Evolutionary conservation across 2,329 filamentous ascomycete species (phyloP).

Genomic region (Phaeoacremonium minimum): DNA sequence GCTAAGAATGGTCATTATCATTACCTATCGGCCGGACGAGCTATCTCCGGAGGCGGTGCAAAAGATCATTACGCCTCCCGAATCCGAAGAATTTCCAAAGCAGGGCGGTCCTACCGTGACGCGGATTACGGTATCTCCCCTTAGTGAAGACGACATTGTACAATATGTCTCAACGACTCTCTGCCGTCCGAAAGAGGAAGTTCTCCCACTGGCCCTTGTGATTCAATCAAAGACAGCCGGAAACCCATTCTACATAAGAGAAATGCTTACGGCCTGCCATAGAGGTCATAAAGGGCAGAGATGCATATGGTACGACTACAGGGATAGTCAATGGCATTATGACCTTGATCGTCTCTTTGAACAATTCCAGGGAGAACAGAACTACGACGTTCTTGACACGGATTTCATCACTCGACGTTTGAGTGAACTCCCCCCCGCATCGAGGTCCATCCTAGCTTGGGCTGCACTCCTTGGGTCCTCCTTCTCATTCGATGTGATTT

Average conservation of each 20-base stretch:
- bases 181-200: conserved; percentile 66
- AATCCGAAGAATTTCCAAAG: conserved; percentile 44
- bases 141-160: conserved; percentile 75
- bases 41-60: conserved; percentile 51
- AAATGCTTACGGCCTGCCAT: conserved; percentile 85
- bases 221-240: conserved; percentile 85
- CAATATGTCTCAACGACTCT: conserved; percentile 81
- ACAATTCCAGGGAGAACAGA: conserved; percentile 74
- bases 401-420: conserved; percentile 78
- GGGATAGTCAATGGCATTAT: conserved; percentile 75
- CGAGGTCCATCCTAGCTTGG: conserved; percentile 82
- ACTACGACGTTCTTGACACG: conserved; percentile 75
- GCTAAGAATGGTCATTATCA: conserved; percentile 75
- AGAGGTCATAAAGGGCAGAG: conserved; percentile 66
- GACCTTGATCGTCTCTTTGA: conserved; percentile 82
- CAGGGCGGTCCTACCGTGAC: conserved; percentile 56
- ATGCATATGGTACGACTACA: conserved; percentile 90
- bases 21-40: conserved; percentile 71
- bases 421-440: conserved; percentile 67
- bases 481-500: conserved; percentile 80
- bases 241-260: conserved; percentile 86
- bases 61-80: conserved; percentile 47
- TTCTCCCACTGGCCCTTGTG: conserved; percentile 74
- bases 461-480: conserved; percentile 75
- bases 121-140: conserved; percentile 65